Conservation (phyloP, 345 rosid genomes). For the Diplotaxis tenuifolia region DNA sequence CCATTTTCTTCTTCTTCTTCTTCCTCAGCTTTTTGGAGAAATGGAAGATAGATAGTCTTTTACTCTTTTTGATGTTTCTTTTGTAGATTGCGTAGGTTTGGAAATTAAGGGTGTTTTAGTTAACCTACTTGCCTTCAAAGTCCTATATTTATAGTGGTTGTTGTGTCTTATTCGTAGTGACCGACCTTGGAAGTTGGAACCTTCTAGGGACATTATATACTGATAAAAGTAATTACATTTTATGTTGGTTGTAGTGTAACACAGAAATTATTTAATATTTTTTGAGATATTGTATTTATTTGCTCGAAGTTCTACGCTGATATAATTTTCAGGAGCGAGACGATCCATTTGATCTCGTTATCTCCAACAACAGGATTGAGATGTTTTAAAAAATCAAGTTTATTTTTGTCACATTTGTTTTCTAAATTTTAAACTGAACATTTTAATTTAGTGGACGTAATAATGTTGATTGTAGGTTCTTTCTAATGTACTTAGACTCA, state of each 20-base stretch:
- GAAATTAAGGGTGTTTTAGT: constrained; percentile 36
- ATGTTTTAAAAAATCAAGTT: background rate
- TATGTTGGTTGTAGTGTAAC: background rate
- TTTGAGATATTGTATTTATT: background rate
- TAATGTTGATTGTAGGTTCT: background rate
- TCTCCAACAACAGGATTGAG: background rate
- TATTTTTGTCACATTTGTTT: background rate
- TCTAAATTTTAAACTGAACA: background rate
- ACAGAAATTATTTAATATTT: background rate
- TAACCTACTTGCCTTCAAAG: constrained; percentile 40
- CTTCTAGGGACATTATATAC: background rate
- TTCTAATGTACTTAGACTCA: constrained; percentile 10
- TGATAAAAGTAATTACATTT: background rate
- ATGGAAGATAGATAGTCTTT: background rate
- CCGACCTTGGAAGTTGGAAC: constrained; percentile 25
- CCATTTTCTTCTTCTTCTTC: constrained; percentile 28
- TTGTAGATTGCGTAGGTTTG: constrained; percentile 29
- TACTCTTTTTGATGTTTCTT: constrained; percentile 16
- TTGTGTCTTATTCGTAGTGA: constrained; percentile 31
- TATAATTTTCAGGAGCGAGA: background rate
- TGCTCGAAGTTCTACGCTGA: background rate
- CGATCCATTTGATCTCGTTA: background rate
- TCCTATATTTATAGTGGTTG: constrained; percentile 35
- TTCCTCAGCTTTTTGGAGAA: constrained; percentile 5
- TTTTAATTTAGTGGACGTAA: background rate